phyloP scores from a whole-genome alignment of 2,329 filamentous ascomycete species.

The Aspergillus pseudoglaucus region DNA sequence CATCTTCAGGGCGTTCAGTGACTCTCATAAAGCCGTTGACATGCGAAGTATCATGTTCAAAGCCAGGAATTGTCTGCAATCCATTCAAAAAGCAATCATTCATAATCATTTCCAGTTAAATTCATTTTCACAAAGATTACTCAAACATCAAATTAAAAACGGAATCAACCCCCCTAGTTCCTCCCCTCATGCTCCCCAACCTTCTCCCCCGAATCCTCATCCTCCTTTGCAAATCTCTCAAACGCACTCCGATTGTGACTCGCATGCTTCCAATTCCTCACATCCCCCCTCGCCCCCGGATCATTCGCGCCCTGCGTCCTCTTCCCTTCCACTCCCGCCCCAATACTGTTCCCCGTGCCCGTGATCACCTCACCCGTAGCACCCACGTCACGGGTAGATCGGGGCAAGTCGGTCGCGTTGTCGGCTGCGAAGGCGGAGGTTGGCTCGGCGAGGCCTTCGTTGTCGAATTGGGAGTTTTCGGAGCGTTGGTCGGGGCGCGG shows the following conservation, averaged over 20 bases:
- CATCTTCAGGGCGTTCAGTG: too few relatives aligned
- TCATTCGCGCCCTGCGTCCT: constrained; percentile 21
- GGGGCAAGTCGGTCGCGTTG: constrained; percentile 44
- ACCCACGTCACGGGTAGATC: constrained; percentile 28
- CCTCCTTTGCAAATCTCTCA: constrained; percentile 33
- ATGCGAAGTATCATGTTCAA: too few relatives aligned
- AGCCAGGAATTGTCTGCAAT: too few relatives aligned
- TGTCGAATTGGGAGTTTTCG: constrained; percentile 25
- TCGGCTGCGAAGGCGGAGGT: constrained; percentile 40
- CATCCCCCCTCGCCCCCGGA: constrained; percentile 31
- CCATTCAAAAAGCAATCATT: too few relatives aligned
- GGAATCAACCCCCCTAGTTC: constrained; percentile 10
- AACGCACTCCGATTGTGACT: constrained; percentile 30
- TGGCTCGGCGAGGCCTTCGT: constrained; percentile 30
- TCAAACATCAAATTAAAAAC: neutral
- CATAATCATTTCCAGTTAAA: too few relatives aligned
- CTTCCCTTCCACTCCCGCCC: constrained; percentile 35
- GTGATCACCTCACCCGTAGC: constrained; percentile 33
- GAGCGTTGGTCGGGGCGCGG: constrained; percentile 42
- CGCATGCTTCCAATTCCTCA: constrained; percentile 35
- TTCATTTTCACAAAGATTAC: neutral
- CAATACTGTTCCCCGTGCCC: constrained; percentile 35
- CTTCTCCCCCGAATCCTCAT: constrained; percentile 24
- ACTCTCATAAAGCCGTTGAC: too few relatives aligned
- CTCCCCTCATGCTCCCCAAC: constrained; percentile 24